Evolutionary conservation across 805 yeast genomes (phyloP), one percentile per base, ranked within the genome.

Genomic region (Candida parachauliodes): DNA sequence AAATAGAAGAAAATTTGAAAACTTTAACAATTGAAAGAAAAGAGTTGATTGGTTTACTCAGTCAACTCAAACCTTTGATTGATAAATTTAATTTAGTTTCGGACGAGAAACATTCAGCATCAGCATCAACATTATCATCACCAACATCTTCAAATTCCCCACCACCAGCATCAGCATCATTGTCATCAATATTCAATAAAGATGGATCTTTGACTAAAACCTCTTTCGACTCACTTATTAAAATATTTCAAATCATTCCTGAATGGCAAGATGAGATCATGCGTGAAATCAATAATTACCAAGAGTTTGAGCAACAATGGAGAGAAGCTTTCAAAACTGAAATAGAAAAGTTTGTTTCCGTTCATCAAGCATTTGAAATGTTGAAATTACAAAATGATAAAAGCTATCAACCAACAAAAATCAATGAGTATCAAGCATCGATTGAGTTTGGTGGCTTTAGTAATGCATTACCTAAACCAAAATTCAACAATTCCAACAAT

Each of bases 361-460:
- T 54, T 2, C 60, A 55, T 30, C 55, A 62, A 26, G 42, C 52
- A 14, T 33, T 56, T 11, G 71, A 67, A 29, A 39, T 46, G 12
- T 49, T 55, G n/a, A 59, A 55, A 25, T 41, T 42, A 6, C 48
- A 46, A 17, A 39, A 28, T 3, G 60, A 62, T 36, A 43, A 47
- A 2, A 39, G 36, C 15, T 66, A 67, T 41, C 58, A 57, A 32
- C 65, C 70, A 2, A 46, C 47, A 7, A 53, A 48, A 34, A 35
- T 61, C 36, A 55, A 57, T 6, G 72, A 67, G 39, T 51, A 58
- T 39, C 61, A 56, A 37, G 70, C 70, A 4, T 57, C 67, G 28
- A 47, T 64, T 31, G 62, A 59, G 23, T 67, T 65, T 51, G 72
- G 70, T 1, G 71, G 72, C 5, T 51, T 45, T 34, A 44, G 45